phyloP scores from a whole-genome alignment of 73 alveolate genomes.

The Paramecium sexaurelia region DNA sequence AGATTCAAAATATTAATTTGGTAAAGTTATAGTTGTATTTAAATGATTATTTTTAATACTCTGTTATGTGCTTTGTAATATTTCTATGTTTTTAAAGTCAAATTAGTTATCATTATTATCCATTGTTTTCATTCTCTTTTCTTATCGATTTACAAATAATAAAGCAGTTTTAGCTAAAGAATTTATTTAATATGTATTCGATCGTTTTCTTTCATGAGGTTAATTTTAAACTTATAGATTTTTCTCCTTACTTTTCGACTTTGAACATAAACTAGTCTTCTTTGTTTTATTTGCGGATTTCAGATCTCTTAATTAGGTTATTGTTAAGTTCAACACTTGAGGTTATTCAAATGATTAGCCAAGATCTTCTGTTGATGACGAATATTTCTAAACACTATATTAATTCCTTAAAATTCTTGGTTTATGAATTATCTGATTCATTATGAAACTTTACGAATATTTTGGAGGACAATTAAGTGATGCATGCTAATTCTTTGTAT shows the following conservation, averaged over 20 bases:
- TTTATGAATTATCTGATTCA: background rate
- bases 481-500: background rate
- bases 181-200: background rate
- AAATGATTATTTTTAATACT: background rate
- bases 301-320: background rate
- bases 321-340: background rate
- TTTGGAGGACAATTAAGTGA: background rate
- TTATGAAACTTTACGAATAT: background rate
- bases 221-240: background rate
- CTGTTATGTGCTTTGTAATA: background rate
- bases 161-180: conserved; percentile 4
- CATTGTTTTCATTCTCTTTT: background rate
- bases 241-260: background rate
- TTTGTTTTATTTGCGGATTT: background rate
- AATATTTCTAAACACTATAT: background rate
- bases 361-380: background rate
- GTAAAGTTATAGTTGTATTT: background rate
- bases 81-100: background rate
- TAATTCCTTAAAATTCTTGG: background rate
- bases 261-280: background rate
- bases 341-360: background rate
- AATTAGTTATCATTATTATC: background rate
- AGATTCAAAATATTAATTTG: background rate
- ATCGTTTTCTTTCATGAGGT: background rate
- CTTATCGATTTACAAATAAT: background rate